These are phyloP conservation scores for Saitozyma podzolica DNA, from an alignment of 768 basidiomycete species.

Conservation along the genomic window DNA sequence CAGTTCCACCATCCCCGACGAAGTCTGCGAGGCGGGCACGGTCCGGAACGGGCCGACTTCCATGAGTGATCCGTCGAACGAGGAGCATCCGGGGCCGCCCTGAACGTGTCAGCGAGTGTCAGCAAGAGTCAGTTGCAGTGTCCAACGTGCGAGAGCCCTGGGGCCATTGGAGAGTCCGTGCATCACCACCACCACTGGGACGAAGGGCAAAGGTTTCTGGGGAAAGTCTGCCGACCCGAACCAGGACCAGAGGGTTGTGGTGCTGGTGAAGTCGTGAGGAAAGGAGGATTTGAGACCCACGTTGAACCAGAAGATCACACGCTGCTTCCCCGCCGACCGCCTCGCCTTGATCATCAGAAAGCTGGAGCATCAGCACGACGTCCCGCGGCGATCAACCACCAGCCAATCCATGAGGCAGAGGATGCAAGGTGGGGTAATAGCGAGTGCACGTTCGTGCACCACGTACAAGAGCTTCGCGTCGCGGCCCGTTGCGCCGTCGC, in stretches of 20 bases:
- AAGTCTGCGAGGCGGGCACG: conserved; percentile 47
- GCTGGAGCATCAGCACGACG: conserved; percentile 30
- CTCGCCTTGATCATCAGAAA: conserved; percentile 89
- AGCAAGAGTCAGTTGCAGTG: no score
- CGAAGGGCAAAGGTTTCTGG: no score
- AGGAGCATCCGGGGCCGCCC: conserved; percentile 97
- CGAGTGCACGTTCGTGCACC: no score
- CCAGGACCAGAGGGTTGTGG: no score
- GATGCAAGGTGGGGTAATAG: no score
- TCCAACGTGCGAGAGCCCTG: no score
- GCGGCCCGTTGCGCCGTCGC: conserved; percentile 43
- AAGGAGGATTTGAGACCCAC: no score
- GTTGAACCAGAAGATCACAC: conserved; percentile 96
- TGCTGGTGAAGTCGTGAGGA: no score
- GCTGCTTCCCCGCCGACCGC: conserved; percentile 80
- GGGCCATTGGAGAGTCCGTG: no score
- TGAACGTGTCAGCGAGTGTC: conserved; percentile 52
- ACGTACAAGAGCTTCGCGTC: conserved; percentile 52
- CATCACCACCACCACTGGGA: no score
- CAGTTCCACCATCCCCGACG: conserved; percentile 67
- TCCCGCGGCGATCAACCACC: neutral
- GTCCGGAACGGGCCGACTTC: conserved; percentile 87
- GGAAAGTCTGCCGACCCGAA: no score
- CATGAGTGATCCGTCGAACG: conserved; percentile 97
- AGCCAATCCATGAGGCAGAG: no score